Percentiles rank a stretch among this genome's conserved stretches.
phyloP scores from a whole-genome alignment of 495 filamentous ascomycete species.

The Tuber microsphaerosporum region DNA sequence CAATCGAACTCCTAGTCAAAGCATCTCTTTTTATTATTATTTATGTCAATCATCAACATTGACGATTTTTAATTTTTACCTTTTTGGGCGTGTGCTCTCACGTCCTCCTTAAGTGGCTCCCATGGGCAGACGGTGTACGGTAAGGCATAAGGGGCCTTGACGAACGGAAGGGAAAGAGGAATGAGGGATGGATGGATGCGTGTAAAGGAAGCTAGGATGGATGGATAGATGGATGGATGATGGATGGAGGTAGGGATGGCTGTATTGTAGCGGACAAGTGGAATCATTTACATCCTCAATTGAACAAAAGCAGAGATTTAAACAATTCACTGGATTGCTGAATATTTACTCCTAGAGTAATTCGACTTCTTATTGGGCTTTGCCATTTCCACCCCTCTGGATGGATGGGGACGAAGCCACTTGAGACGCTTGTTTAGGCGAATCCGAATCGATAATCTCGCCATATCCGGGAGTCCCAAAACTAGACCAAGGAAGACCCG shows the following conservation, averaged over 20 bases:
- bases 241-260: background rate
- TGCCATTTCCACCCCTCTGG: background rate
- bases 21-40: conserved; percentile 14
- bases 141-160: background rate
- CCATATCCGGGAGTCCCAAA: conserved; percentile 4
- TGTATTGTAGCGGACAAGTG: background rate
- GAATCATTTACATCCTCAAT: background rate
- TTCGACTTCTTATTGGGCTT: background rate
- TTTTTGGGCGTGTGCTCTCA: background rate
- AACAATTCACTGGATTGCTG: background rate
- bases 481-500: conserved; percentile 18
- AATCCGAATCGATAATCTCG: background rate
- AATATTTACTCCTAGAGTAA: background rate
- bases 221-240: background rate
- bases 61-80: background rate
- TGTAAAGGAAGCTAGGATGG: background rate
- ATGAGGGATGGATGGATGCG: background rate
- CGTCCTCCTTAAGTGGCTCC: background rate
- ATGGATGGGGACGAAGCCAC: background rate
- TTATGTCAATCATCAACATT: conserved; percentile 16
- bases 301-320: background rate
- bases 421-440: background rate
- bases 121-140: background rate
- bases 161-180: background rate
- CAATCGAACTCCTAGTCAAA: conserved; percentile 6